Conservation (phyloP, 345 rosid species). For the Moricandia arvensis region DNA sequence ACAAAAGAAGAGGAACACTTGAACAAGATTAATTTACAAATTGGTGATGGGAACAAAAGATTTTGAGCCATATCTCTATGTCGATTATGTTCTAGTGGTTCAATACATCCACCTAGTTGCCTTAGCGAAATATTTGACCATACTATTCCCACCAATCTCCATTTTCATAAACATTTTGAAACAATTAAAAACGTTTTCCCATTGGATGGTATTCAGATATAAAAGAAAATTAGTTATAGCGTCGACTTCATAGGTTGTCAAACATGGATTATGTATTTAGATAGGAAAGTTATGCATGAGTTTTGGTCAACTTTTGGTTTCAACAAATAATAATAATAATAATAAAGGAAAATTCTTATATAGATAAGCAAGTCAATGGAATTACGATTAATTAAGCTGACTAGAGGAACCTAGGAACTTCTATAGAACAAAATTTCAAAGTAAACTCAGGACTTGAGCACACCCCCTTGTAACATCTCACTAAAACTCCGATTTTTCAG, state of each 20-base stretch:
- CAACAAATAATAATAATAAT: not conserved
- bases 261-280: not conserved
- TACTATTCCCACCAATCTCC: constrained; percentile 31
- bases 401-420: not conserved
- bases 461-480: not conserved
- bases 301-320: not conserved
- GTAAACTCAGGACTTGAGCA: not conserved
- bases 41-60: constrained; percentile 25
- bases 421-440: not conserved
- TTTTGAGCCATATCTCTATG: constrained; percentile 17
- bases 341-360: not conserved
- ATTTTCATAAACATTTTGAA: constrained; percentile 9
- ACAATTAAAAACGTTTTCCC: not conserved
- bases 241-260: not conserved
- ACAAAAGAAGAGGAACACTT: not conserved
- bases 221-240: not conserved
- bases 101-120: constrained; percentile 26
- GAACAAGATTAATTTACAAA: constrained; percentile 20
- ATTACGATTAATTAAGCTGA: not conserved
- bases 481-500: not conserved
- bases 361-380: not conserved
- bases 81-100: constrained; percentile 20
- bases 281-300: not conserved
- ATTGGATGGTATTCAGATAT: not conserved
- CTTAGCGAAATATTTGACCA: constrained; percentile 26